These are phyloP conservation scores for Zoysia matrella DNA, from an alignment of 202 grass and related monocot genomes.

Conservation along the genomic window DNA sequence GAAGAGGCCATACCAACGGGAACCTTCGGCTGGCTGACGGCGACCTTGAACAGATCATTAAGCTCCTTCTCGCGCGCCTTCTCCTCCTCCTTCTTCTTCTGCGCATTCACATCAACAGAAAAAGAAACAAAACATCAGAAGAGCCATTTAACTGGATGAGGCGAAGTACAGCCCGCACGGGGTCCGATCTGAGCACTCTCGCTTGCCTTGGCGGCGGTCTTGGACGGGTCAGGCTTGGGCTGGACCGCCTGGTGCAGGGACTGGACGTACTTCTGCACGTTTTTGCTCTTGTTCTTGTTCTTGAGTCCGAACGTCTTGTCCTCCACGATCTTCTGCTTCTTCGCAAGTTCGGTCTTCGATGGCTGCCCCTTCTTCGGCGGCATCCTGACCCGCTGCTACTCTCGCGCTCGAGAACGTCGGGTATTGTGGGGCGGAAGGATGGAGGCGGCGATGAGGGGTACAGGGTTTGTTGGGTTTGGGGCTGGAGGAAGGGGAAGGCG, in stretches of 20 bases:
- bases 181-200: slow-evolving; percentile 46
- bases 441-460: slow-evolving; percentile 21
- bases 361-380: slow-evolving; percentile 82
- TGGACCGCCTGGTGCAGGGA: slow-evolving; percentile 74
- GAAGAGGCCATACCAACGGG: slow-evolving; percentile 70
- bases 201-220: slow-evolving; percentile 72
- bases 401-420: neutral
- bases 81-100: slow-evolving; percentile 99
- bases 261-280: slow-evolving; percentile 99
- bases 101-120: slow-evolving; percentile 40
- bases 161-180: neutral
- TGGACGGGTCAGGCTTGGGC: slow-evolving; percentile 74
- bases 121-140: slow-evolving; percentile 20
- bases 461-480: slow-evolving; percentile 54
- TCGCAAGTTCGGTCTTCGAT: slow-evolving; percentile 80
- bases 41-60: slow-evolving; percentile 97
- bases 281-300: slow-evolving; percentile 99
- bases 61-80: slow-evolving; percentile 97
- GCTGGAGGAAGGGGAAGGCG: slow-evolving; percentile 28
- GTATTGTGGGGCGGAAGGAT: slow-evolving; percentile 23
- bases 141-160: slow-evolving; percentile 14
- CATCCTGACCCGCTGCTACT: slow-evolving; percentile 51
- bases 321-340: slow-evolving; percentile 99
- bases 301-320: slow-evolving; percentile 99
- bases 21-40: slow-evolving; percentile 99